Base-by-base conservation (phyloP, 257 asterid genomes). In the Eustoma russellianum region DNA sequence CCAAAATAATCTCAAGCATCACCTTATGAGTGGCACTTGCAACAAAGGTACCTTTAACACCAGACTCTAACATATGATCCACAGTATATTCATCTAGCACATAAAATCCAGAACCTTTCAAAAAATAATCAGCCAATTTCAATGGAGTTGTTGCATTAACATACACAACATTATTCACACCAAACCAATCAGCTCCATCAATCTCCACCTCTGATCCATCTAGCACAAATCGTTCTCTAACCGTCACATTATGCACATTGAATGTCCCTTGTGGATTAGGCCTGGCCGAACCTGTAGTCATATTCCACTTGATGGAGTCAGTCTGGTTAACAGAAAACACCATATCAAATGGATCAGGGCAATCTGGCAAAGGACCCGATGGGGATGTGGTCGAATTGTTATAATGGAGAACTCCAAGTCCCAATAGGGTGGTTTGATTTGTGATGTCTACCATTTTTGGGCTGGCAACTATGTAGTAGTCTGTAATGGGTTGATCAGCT, bases 261-360 rank as follows among this genome's bases (percentile, higher is more conserved):
- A 86, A 83, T 16, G 91, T 5, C 2, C 95, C 94, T 64, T 83
- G 95, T 17, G 79, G 84, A 52, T 86, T 83, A 14, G 88, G 94
- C 49, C 88, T 77, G 10, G 94, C 79, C 3, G 79, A 91, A 13
- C 91, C 88, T 0, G 86, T 46, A 0, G 83, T 77, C 82, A 79
- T 53, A 53, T 86, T 83, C 88, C 74, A 74, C 76, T 70, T 77
- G 61, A 83, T 77, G 48, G 76, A 74, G 60, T 45, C 56, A 28
- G 96, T 82, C 57, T 83, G 96, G 46, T 44, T 33, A 16, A 83
- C 28, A 0, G 94, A 83, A 43, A 76, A 87, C 2, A 38, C 17
- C 5, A 77, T 14, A 38, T 79, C 78, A 50, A 71, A 71, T 6
- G 87, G 87, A 16, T 65, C 82, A 5, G 94, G 94, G 43, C 87